A percentile compares a stretch with the other conserved stretches of the same genome.
phyloP scores from a whole-genome alignment of 495 filamentous ascomycete species.

The Hypoxylon intermedium region DNA sequence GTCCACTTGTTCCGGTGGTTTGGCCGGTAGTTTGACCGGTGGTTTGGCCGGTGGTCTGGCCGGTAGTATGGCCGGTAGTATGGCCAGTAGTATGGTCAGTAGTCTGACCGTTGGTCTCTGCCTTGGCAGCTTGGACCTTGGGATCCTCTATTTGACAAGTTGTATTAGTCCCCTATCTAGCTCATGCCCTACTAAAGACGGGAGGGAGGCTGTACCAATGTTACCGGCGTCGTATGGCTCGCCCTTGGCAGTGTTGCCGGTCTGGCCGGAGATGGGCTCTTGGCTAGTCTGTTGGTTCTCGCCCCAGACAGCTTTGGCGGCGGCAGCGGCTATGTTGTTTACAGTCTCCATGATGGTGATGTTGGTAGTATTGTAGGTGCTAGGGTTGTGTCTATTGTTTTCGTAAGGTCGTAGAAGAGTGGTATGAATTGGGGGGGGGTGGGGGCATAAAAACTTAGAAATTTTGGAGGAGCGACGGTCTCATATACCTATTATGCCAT shows the following conservation, averaged over 20 bases:
- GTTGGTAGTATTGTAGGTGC: conserved; percentile 3
- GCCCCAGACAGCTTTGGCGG: conserved; percentile 61
- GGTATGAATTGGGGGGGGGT: conserved; percentile 20
- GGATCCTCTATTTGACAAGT: conserved; percentile 15
- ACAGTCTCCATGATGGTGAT: conserved; percentile 60
- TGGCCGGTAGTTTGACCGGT: conserved; percentile 15
- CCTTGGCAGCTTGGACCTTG: conserved; percentile 17
- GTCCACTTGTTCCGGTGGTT: conserved; percentile 9
- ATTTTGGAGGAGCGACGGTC: too few relatives aligned
- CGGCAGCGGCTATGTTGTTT: conserved; percentile 54
- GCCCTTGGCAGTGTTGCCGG: conserved; percentile 60
- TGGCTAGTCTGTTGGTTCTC: conserved; percentile 43
- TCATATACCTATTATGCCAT: too few relatives aligned
- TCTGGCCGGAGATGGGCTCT: conserved; percentile 62
- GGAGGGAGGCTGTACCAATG: conserved; percentile 51
- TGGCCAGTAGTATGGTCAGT: too few relatives aligned
- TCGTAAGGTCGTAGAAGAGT: conserved; percentile 15
- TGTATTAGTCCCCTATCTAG: conserved; percentile 12
- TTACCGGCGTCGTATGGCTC: conserved; percentile 68
- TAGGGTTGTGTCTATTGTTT: conserved; percentile 10
- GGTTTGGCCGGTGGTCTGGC: too few relatives aligned
- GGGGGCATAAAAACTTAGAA: too few relatives aligned
- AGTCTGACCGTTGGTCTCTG: conserved; percentile 11
- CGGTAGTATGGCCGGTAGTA: too few relatives aligned
- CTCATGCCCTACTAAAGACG: neutral